phyloP scores from a whole-genome alignment of 176 grass and related monocot species.

The Bolboschoenus planiculmis region DNA sequence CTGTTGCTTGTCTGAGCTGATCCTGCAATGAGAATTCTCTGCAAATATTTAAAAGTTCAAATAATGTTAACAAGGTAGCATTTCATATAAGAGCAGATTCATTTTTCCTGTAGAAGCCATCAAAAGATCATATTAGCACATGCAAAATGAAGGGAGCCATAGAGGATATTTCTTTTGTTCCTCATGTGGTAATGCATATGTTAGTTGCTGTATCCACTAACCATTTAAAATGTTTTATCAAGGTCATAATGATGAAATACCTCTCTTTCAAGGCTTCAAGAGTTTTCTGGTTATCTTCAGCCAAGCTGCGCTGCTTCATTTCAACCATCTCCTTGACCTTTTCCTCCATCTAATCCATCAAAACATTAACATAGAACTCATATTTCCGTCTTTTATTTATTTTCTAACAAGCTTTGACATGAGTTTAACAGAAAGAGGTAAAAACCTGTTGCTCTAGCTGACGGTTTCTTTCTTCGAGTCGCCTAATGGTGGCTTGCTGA shows the following conservation, averaged over 20 bases:
- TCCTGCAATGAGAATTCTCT: conserved; percentile 88
- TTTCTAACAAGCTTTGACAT: neutral
- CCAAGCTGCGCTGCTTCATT: conserved; percentile 98
- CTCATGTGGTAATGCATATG: neutral
- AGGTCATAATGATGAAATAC: conserved; percentile 29
- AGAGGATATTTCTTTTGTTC: neutral
- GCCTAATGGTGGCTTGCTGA: conserved; percentile 93
- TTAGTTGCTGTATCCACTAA: neutral
- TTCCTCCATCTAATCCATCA: conserved; percentile 78
- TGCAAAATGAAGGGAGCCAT: neutral
- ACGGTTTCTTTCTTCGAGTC: conserved; percentile 95
- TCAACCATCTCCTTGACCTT: conserved; percentile 99
- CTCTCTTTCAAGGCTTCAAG: conserved; percentile 95
- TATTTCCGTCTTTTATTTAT: neutral
- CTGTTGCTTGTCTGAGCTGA: conserved; percentile 89
- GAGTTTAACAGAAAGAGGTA: neutral
- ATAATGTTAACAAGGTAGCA: neutral
- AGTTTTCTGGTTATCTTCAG: conserved; percentile 99
- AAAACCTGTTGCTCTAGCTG: conserved; percentile 95
- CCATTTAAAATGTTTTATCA: neutral
- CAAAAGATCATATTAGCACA: neutral
- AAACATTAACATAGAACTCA: neutral
- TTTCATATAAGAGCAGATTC: neutral
- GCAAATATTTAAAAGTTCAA: conserved; percentile 20
- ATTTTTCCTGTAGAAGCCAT: neutral